A percentile compares a stretch with the other conserved stretches of the same genome.
Conservation (phyloP, 345 rosid genomes). For the Noccaea caerulescens region DNA sequence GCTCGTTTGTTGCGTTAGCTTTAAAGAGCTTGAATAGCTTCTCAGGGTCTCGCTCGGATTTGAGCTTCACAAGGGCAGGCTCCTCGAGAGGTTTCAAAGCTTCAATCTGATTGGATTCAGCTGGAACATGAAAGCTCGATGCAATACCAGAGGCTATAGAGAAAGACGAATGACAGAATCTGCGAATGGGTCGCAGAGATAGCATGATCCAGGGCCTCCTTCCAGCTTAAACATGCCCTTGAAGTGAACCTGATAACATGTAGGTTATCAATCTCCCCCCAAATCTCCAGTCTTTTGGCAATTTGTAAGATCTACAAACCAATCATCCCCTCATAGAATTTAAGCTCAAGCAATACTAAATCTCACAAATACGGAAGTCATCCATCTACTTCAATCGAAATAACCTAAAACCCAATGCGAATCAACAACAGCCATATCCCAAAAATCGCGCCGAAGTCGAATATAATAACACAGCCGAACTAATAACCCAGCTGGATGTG, state of each 20-base stretch:
- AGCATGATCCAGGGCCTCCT: constrained; percentile 60
- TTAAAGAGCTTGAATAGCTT: constrained; percentile 66
- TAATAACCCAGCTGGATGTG: neutral
- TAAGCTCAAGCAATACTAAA: constrained; percentile 1
- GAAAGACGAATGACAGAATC: constrained; percentile 52
- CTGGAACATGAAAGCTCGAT: constrained; percentile 32
- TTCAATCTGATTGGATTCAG: constrained; percentile 27
- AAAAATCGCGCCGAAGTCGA: neutral
- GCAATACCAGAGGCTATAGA: constrained; percentile 35
- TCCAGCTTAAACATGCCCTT: constrained; percentile 54
- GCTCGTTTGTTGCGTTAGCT: constrained; percentile 67
- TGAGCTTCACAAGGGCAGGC: constrained; percentile 76
- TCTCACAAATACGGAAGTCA: neutral
- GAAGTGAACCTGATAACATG: constrained; percentile 29
- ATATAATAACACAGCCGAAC: neutral
- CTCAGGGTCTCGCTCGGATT: constrained; percentile 78
- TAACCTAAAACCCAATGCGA: constrained; percentile 31
- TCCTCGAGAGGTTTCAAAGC: constrained; percentile 48
- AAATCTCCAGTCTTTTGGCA: constrained; percentile 25
- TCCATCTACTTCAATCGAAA: constrained; percentile 31
- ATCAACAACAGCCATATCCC: neutral
- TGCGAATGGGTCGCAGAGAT: constrained; percentile 60
- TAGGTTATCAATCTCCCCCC: neutral
- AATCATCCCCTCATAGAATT: constrained; percentile 9
- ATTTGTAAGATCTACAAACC: constrained; percentile 26